Evolutionary conservation across 176 grass and related monocot species (phyloP), one percentile per base, ranked within the genome.

Genomic region (Eleusine indica): DNA sequence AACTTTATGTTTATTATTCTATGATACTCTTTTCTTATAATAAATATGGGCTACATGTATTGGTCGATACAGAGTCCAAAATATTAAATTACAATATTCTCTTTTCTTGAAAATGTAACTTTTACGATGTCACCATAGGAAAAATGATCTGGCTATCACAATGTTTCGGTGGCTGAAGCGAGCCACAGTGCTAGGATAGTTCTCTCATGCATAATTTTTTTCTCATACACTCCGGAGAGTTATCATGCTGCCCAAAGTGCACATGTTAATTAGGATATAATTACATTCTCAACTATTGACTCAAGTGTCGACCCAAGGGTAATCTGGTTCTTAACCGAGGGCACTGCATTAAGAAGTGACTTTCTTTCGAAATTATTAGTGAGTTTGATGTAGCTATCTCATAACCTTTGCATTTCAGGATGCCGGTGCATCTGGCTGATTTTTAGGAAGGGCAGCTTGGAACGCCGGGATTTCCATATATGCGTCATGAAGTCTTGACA

Each of bases 381-480:
- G 57, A 22, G 2, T 22, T n/a, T 60, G 21, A 22, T 60, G 57
- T 60, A 22, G 21, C 57, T 60, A 60, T 60, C 57, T 22, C 4
- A 3, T 60, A 7, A 3, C 21, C 21, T n/a, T n/a, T 9, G 57
- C n/a, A 52, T 80, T 1, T 84, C 49, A 78, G 3, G 72, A 77
- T 49, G 73, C 71, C 4, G 89, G 87, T 54, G 91, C 85, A 79
- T 97, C 94, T 63, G 79, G 91, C 71, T 97, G 94, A 54, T 79
- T 97, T 66, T 94, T 80, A 40, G 94, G 89, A 21, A 94, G 70
- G 16, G 94, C 89, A 39, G 87, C 87, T 79, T 86, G 74, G 83
- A 97, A 97, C 85, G 87, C 89, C 5, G 87, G 91, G 15, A 73
- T 87, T 56, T 90, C 66, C 91, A 91, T 87, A 71, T 97, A 97